Evolutionary conservation across 257 asterid species (phyloP).

Genomic region (Petunia secreta): DNA sequence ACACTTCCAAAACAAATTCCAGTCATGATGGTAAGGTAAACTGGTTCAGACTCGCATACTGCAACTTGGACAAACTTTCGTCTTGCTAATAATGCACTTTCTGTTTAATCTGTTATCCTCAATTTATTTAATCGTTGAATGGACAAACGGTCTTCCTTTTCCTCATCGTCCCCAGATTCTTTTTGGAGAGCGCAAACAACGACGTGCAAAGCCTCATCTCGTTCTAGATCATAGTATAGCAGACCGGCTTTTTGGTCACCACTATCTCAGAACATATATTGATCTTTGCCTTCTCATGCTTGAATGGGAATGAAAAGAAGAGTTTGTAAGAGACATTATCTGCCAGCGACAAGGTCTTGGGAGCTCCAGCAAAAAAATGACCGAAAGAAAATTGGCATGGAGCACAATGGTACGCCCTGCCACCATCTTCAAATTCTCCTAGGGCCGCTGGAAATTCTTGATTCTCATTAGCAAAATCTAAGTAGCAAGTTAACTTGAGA

Average conservation of each 20-base stretch:
- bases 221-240: not conserved
- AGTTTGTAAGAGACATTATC: not conserved
- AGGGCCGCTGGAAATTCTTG: not conserved
- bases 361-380: not conserved
- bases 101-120: not conserved
- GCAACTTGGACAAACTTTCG: not conserved
- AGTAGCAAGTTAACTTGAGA: not conserved
- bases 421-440: not conserved
- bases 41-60: too few relatives aligned
- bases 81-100: conserved; percentile 25
- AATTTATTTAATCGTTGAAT: not conserved
- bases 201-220: not conserved
- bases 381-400: not conserved
- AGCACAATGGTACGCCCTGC: not conserved
- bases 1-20: not conserved
- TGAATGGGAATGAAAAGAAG: not conserved
- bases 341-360: not conserved
- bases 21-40: too few relatives aligned
- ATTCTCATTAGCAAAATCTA: not conserved
- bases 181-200: not conserved
- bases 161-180: not conserved
- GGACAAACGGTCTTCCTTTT: not conserved
- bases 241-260: not conserved
- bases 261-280: not conserved
- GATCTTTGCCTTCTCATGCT: not conserved